These are phyloP conservation scores for Borealophlyctis nickersoniae DNA, from an alignment of 192 early-diverging fungal genomes.

Conservation along the genomic window DNA sequence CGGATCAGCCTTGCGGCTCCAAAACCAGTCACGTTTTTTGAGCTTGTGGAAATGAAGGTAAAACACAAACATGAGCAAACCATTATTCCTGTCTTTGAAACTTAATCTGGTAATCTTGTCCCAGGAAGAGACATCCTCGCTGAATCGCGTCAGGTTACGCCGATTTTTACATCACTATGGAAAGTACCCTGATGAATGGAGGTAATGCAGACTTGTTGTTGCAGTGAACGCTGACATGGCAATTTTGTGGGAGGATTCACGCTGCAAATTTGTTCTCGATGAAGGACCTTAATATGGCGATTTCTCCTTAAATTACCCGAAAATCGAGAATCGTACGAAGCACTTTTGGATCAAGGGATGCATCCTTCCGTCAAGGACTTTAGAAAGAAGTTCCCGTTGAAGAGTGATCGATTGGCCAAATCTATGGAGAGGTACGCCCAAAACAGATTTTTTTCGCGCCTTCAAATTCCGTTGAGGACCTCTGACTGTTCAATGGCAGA, in stretches of 20 bases:
- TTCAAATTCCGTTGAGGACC: background rate
- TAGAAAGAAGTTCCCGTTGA: conserved; percentile 45
- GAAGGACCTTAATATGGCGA: conserved; percentile 52
- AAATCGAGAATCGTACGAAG: conserved; percentile 50
- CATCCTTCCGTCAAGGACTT: conserved; percentile 44
- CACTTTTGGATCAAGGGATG: conserved; percentile 41
- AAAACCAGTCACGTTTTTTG: conserved; percentile 33
- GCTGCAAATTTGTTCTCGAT: background rate
- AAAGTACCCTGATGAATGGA: conserved; percentile 45
- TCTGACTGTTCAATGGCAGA: conserved; percentile 18
- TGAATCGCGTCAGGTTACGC: conserved; percentile 33
- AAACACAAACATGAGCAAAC: too few species aligned
- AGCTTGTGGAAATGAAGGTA: conserved; percentile 39
- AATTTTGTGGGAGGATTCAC: background rate
- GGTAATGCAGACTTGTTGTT: too few species aligned
- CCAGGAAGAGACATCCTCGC: conserved; percentile 22
- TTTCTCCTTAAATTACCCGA: conserved; percentile 50
- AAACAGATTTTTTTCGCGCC: background rate
- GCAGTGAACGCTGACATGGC: too few species aligned
- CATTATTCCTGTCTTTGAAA: too few species aligned
- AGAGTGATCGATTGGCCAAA: conserved; percentile 43
- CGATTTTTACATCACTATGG: conserved; percentile 47
- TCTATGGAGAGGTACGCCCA: conserved; percentile 43
- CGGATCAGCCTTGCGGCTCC: conserved; percentile 8
- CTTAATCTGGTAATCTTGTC: too few species aligned